Base-by-base conservation (phyloP, 2,329 filamentous ascomycete genomes). In the Alternaria tenuissima region DNA sequence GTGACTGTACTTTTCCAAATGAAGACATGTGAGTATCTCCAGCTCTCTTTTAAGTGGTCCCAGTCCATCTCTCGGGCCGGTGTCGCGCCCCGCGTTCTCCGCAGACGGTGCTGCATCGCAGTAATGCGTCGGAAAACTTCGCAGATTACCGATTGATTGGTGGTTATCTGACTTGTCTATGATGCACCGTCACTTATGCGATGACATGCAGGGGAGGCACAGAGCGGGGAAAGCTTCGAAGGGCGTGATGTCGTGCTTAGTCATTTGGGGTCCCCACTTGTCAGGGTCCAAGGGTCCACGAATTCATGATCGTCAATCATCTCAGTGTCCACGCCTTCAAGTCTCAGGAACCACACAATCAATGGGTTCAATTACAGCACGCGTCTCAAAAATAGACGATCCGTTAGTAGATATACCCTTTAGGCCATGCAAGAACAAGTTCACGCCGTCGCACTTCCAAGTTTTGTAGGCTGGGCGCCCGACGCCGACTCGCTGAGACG, bases 401-500 rank as follows among this genome's bases (percentile, higher is more conserved):
- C 9, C 3, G 8, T 20, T 12, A 7, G 4, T 5, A 11, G 8
- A 9, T 3, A 12, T 16, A 7, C 7, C 22, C 14, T 8, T 20
- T 24, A 20, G 18, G 20, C 8, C 9, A 12, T 36, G 20, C 14
- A 26, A 38, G 14, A 38, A 18, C 30, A n/a, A 38, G 20, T 36
- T 38, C 36, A 8, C 3, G 1, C 5, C 1, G 4, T 26, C 20
- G 22, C 36, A 16, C 38, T 22, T 55, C 46, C 8, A 30, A 57
- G 59, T 51, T 61, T 57, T 54, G 3, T 11, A 14, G 20, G 36
- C 43, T 30, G 39, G 41, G 38, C 38, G 32, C 32, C n/a, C 20
- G 16, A 32, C 14, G 30, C 30, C 46, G 30, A 49, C 44, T 41
- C 49, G 39, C 30, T 58, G 54, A 54, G 51, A 61, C 59, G 20